Evolutionary conservation across 768 basidiomycete species (phyloP), one percentile per base, ranked within the genome.

Genomic region (Galerina sulciceps): DNA sequence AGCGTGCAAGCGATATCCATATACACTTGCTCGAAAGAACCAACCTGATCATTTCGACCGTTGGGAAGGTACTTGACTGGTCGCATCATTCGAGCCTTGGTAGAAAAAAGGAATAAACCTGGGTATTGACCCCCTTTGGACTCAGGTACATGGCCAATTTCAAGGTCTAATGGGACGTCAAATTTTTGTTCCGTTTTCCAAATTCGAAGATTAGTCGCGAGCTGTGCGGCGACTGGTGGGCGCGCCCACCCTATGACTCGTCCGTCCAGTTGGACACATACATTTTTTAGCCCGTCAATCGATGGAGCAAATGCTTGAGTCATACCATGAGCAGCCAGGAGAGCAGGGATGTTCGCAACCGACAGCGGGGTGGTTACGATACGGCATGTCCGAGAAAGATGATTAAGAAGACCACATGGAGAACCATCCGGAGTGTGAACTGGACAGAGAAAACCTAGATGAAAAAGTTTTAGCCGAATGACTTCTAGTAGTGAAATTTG

Each of bases 391-490:
- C 94, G 87, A 26, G 95, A 93, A 38, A 99, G 84, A 71, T 99
- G 97, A 75, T 99, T 99, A 56, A 99, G 86, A 13, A 99, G 85
- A 73, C 97, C 97, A 74, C 97, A 99, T 10, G 97, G 97, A 11
- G 95, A 85, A 64, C 97, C 97, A 80, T 99, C 97, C 17, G 97
- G 97, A 1, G 97, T 99, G 70, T 99, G 97, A 15, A 99, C 97
- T 18, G 97, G 97, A 69, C 97, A 99, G 9, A 99, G 76, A 79
- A 99, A 99, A 49, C 96, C 94, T 95, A 35, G 40, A 20, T 56
- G 48, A 59, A 17, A 42, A 35, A 2, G 50, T 43, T 51, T 56
- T 14, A 49, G 41, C 45, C 18, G 26, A 47, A 14, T 18, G 26
- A 8, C 22, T n/a, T 3, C 13, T 10, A 11, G 31, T 36, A 10